Evolutionary conservation across 805 yeast genomes (phyloP), one percentile per base, ranked within the genome.

Genomic region (Sugiyamaella qingdaonensis): DNA sequence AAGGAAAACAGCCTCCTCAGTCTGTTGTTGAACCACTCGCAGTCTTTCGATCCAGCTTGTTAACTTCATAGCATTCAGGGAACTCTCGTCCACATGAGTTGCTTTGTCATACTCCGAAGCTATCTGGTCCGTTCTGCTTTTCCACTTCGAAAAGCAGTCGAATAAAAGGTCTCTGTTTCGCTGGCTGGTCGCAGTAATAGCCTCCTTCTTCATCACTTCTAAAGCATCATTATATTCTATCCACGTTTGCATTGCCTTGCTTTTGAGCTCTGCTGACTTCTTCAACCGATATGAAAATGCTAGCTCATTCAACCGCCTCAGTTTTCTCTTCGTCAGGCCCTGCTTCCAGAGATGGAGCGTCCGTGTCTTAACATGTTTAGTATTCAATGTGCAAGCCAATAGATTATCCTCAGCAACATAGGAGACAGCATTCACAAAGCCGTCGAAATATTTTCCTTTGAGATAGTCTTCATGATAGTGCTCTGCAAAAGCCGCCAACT

Each of bases 1-100:
- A 10, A 57, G n/a, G 49, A 58, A 52, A 21, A 16, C 44, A 5
- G 52, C 55, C 11, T 51, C 58, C 31, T 57, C 54, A n/a, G 37
- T 18, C 29, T 53, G n/a, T n/a, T 32, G 36, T 13, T 42, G 16
- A 8, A 50, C 29, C 10, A 10, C 24, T 10, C 11, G 14, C 16
- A 11, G 16, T 2, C 29, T 19, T 14, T 14, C 32, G 2, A 24
- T 31, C 61, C 61, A 58, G 5, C n/a, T 31, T n/a, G 9, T 45
- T 19, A 45, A 24, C 13, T n/a, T 24, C 18, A 19, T 24, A 1
- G 19, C 14, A 35, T 10, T 21, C 14, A 18, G 4, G 1, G 48
- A 45, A 8, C 16, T 24, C 10, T 14, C 14, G 48, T 32, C 37
- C 18, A 45, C 21, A 24, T 29, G 21, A 16, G 10, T 37, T n/a